Base-by-base conservation (phyloP, 139 green algal genomes). In the Coelastrella sp. region DNA sequence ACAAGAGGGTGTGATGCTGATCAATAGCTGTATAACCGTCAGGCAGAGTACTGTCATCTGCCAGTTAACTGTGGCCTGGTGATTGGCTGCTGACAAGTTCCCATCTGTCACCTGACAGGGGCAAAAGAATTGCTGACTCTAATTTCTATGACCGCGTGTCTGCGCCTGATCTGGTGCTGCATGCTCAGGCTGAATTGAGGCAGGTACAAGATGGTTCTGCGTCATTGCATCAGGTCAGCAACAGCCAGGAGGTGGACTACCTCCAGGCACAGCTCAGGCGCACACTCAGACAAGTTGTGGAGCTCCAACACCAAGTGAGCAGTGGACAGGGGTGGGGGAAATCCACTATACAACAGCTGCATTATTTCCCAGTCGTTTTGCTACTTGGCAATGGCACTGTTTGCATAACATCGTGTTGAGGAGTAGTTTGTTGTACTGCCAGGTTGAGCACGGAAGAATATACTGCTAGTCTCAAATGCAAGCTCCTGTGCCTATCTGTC, bases 181-280 rank as follows among this genome's bases (percentile, higher is more conserved):
- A 49, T 49, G 7, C 24, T 15, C 68, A 76, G 68, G 78, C 22
- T 58, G 68, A 88, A 70, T 61, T 91, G 68, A 82, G 56, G 11
- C 59, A 25, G 14, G 80, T 82, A 15, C 88, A 56, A 17, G 68
- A 88, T 25, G 66, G 88, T 73, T 25, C 68, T n/a, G 61, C 6
- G 6, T 27, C n/a, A 59, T 68, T 86, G 56, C 56, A 25, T 22
- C 68, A 76, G 68, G 68, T 76, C 68, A 86, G 76, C 56, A 72
- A 25, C 65, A 68, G 22, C 10, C 80, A 91, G 19, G 88, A 91
- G 8, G 68, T 91, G 57, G 88, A 91, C 12, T 89, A 88, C 88
- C 88, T 91, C 56, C 88, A 91, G 68, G 49, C 60, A 49, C 88
- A 91, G 81, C 88, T 91, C 68, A 63, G 88, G 17, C 68, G 88